phyloP scores from a whole-genome alignment of 306 rosid genomes.

The Cajanus cajan region DNA sequence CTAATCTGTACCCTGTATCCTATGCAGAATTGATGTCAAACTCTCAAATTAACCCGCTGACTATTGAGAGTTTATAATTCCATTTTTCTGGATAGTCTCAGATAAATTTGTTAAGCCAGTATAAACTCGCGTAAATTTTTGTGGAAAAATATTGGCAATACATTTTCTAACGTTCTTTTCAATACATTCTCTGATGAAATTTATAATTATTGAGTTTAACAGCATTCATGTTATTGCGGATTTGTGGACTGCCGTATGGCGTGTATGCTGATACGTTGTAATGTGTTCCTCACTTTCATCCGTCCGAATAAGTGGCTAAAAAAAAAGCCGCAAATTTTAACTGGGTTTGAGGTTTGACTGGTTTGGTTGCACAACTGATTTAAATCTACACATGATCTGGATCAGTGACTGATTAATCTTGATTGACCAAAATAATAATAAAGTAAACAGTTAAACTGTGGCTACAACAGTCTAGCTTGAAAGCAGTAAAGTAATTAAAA shows the following conservation, averaged over 20 bases:
- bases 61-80: not conserved
- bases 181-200: too few species aligned
- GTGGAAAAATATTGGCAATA: too few species aligned
- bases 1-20: not conserved
- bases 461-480: not conserved
- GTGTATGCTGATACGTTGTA: not conserved
- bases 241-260: not conserved
- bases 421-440: not conserved
- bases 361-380: not conserved
- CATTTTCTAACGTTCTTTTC: too few species aligned
- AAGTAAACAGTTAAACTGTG: not conserved
- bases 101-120: not conserved
- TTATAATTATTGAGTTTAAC: not conserved
- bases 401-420: not conserved
- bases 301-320: not conserved
- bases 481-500: not conserved
- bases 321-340: not conserved
- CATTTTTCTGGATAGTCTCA: not conserved
- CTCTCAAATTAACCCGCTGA: not conserved
- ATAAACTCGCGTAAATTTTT: not conserved
- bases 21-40: not conserved
- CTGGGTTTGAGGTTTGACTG: not conserved
- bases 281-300: not conserved
- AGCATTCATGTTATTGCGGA: not conserved
- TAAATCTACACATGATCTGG: not conserved